phyloP scores from a whole-genome alignment of 495 filamentous ascomycete species.

The Hypoxylon rickii region DNA sequence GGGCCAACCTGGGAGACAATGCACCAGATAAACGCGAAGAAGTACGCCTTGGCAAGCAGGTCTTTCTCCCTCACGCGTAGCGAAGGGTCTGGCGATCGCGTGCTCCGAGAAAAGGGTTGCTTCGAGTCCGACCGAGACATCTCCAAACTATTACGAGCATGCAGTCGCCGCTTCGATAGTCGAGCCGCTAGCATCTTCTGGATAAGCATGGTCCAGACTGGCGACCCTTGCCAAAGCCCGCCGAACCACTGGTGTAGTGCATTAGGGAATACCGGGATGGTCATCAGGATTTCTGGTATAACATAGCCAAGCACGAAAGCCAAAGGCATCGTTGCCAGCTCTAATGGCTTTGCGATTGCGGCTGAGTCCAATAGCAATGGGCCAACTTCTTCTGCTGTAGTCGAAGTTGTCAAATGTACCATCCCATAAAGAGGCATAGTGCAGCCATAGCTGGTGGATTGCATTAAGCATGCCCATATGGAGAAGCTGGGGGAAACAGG shows the following conservation, averaged over 20 bases:
- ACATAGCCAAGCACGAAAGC: constrained; percentile 20
- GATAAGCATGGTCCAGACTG: constrained; percentile 18
- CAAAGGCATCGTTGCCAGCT: constrained; percentile 8
- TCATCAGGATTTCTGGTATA: constrained; percentile 21
- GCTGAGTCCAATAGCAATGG: constrained; percentile 6
- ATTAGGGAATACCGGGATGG: constrained; percentile 20
- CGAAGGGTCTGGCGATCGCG: constrained; percentile 4
- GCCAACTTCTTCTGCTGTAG: constrained; percentile 9
- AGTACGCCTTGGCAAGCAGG: constrained; percentile 17
- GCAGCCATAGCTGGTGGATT: constrained; percentile 21
- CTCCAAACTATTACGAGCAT: not conserved
- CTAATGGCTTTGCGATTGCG: not conserved
- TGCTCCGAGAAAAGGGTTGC: not conserved
- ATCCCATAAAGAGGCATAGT: constrained; percentile 27
- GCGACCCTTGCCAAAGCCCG: constrained; percentile 26
- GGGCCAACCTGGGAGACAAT: constrained; percentile 15
- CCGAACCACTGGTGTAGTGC: constrained; percentile 24
- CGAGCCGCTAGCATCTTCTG: constrained; percentile 10
- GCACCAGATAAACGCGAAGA: constrained; percentile 24
- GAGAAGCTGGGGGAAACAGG: too few species aligned
- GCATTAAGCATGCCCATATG: constrained; percentile 23
- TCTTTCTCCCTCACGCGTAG: constrained; percentile 1
- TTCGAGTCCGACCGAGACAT: not conserved
- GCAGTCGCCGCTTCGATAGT: not conserved
- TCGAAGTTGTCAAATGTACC: constrained; percentile 16